A percentile compares a stretch with the other conserved stretches of the same genome.
These are phyloP conservation scores for Ashbya aceris DNA, from an alignment of 1,139 yeast species.

Conservation along the genomic window DNA sequence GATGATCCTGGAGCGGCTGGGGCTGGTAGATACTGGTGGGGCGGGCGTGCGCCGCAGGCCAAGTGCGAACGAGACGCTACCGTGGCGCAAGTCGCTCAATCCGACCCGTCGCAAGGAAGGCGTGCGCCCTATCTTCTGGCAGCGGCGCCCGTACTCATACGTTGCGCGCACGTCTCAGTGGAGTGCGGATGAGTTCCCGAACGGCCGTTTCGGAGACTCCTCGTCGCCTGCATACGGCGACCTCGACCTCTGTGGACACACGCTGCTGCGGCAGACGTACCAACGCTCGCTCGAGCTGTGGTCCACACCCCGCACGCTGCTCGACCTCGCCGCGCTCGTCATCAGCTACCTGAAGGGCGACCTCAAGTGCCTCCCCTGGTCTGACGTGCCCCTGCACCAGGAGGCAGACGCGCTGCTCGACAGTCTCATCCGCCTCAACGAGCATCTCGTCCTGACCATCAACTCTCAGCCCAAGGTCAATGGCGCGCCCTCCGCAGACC, in stretches of 20 bases:
- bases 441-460: constrained; percentile 64
- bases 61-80: constrained; percentile 36
- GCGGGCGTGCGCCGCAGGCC: constrained; percentile 8
- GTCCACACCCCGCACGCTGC: constrained; percentile 62
- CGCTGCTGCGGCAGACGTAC: constrained; percentile 66
- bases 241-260: constrained; percentile 67
- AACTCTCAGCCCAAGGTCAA: constrained; percentile 95
- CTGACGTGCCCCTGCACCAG: constrained; percentile 75
- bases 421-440: constrained; percentile 53
- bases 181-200: constrained; percentile 77
- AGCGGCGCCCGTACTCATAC: constrained; percentile 84
- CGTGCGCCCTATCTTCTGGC: constrained; percentile 95
- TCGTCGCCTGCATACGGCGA: constrained; percentile 92
- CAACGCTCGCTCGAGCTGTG: constrained; percentile 74
- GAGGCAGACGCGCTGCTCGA: constrained; percentile 62
- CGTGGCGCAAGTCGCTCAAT: constrained; percentile 86
- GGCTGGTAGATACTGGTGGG: constrained; percentile 29
- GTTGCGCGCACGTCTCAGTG: constrained; percentile 84
- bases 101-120: constrained; percentile 75
- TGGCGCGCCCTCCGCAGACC: constrained; percentile 64
- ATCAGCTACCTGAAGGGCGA: constrained; percentile 60
- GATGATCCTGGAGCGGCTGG: constrained; percentile 73
- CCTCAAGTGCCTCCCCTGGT: constrained; percentile 82
- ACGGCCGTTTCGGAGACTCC: constrained; percentile 93
- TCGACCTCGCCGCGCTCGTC: constrained; percentile 56